Conservation (phyloP, 164 flowering plant species). For the Kalanchoe fedtschenkoi region DNA sequence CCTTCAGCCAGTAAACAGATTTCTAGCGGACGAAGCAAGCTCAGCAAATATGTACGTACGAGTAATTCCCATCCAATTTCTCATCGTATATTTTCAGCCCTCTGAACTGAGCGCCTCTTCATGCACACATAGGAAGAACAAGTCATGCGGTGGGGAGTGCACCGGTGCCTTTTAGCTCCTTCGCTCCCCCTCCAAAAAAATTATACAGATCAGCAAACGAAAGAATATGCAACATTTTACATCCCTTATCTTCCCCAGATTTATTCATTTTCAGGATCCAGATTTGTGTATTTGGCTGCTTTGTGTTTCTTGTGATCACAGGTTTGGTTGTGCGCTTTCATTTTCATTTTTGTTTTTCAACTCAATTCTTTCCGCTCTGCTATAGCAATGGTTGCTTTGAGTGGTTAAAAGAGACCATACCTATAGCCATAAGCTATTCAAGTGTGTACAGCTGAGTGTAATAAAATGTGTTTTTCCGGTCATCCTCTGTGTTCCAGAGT, state of each 20-base stretch:
- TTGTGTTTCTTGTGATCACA: slow-evolving; percentile 46
- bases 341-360: slow-evolving; percentile 17
- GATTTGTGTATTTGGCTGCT: slow-evolving; percentile 20
- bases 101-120: background rate
- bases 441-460: slow-evolving; percentile 64
- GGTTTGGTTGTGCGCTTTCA: slow-evolving; percentile 64
- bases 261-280: slow-evolving; percentile 20
- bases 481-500: slow-evolving; percentile 24
- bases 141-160: slow-evolving; percentile 40
- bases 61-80: background rate
- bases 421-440: slow-evolving; percentile 25
- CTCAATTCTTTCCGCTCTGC: slow-evolving; percentile 4
- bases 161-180: slow-evolving; percentile 82
- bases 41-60: slow-evolving; percentile 25
- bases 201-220: slow-evolving; percentile 15
- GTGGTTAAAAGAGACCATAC: slow-evolving; percentile 20
- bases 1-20: slow-evolving; percentile 17
- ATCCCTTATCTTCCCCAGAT: slow-evolving; percentile 15
- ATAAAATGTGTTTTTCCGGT: slow-evolving; percentile 13
- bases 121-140: background rate
- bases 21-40: slow-evolving; percentile 25
- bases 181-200: slow-evolving; percentile 55
- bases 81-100: background rate
- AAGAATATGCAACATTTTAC: background rate
- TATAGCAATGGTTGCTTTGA: slow-evolving; percentile 11